These are phyloP conservation scores for Cantharellus cinnabarinus DNA, from an alignment of 768 basidiomycete genomes.

Conservation along the genomic window DNA sequence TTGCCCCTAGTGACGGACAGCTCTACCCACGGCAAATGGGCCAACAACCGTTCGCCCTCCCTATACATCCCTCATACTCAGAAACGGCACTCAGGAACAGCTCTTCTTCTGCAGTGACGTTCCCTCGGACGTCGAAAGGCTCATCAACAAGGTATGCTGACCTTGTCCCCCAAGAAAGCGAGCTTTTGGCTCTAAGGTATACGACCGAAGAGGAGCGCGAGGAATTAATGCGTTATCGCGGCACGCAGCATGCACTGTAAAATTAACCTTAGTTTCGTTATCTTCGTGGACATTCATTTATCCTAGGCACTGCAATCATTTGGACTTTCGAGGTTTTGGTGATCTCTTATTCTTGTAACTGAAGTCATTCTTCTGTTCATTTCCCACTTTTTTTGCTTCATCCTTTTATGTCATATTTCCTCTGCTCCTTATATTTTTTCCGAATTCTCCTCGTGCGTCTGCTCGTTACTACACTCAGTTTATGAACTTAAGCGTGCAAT, in stretches of 20 bases:
- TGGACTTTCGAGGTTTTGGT: background rate
- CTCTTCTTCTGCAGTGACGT: slow-evolving; percentile 25
- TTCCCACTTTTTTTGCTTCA: background rate
- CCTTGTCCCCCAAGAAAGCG: slow-evolving; percentile 64
- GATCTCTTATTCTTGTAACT: background rate
- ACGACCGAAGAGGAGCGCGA: slow-evolving; percentile 18
- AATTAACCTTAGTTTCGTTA: too few relatives aligned
- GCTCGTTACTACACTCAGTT: too few relatives aligned
- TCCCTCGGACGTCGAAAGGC: slow-evolving; percentile 37
- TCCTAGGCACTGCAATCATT: background rate
- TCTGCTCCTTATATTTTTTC: background rate
- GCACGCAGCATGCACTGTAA: too few relatives aligned
- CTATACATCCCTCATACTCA: background rate
- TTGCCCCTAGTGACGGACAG: slow-evolving; percentile 1
- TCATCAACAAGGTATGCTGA: slow-evolving; percentile 40
- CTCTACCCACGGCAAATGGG: background rate
- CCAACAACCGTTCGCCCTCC: slow-evolving; percentile 1
- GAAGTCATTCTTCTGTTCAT: background rate
- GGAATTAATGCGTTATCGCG: background rate
- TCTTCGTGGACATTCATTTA: background rate
- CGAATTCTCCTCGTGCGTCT: too few relatives aligned
- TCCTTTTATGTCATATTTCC: background rate
- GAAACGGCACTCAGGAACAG: slow-evolving; percentile 24
- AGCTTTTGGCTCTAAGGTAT: slow-evolving; percentile 76
- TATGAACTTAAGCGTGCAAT: too few relatives aligned